These are phyloP conservation scores for Kodamaea derodonti DNA, from an alignment of 1,139 yeast species.

Conservation along the genomic window DNA sequence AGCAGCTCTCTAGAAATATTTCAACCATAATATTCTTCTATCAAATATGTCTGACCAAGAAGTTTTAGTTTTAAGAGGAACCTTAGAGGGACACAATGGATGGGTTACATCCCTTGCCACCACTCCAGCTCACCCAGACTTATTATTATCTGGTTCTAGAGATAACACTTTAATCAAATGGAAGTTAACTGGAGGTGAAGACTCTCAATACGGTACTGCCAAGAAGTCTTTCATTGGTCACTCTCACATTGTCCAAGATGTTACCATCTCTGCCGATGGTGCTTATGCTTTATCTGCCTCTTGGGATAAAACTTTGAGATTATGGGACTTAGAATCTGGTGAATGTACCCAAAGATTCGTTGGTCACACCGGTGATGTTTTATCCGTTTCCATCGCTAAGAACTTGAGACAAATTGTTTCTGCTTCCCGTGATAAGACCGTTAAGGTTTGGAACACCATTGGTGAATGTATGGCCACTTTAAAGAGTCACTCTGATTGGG, in stretches of 20 bases:
- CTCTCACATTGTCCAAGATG: conserved; percentile 98
- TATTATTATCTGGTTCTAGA: conserved; percentile 97
- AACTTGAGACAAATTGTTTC: conserved; percentile 98
- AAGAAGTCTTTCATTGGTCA: conserved; percentile 97
- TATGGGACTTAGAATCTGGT: conserved; percentile 97
- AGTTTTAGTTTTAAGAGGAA: conserved; percentile 99
- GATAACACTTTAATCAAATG: conserved; percentile 98
- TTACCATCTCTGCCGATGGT: conserved; percentile 98
- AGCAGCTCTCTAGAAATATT: too few species aligned
- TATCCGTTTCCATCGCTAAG: conserved; percentile 94
- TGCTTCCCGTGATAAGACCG: conserved; percentile 98
- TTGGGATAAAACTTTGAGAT: conserved; percentile 99
- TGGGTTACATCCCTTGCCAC: conserved; percentile 99
- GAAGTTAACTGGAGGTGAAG: conserved; percentile 96
- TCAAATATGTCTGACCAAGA: conserved; percentile 65
- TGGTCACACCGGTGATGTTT: conserved; percentile 97
- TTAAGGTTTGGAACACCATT: conserved; percentile 98
- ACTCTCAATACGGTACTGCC: conserved; percentile 96
- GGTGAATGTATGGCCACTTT: conserved; percentile 98
- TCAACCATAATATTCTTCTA: too few species aligned
- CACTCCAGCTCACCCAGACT: conserved; percentile 97
- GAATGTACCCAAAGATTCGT: conserved; percentile 92
- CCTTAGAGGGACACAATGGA: conserved; percentile 84
- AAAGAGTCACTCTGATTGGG: conserved; percentile 98
- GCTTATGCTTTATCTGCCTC: conserved; percentile 98